Evolutionary conservation across 306 rosid species (phyloP).

Genomic region (Trifolium dubium): DNA sequence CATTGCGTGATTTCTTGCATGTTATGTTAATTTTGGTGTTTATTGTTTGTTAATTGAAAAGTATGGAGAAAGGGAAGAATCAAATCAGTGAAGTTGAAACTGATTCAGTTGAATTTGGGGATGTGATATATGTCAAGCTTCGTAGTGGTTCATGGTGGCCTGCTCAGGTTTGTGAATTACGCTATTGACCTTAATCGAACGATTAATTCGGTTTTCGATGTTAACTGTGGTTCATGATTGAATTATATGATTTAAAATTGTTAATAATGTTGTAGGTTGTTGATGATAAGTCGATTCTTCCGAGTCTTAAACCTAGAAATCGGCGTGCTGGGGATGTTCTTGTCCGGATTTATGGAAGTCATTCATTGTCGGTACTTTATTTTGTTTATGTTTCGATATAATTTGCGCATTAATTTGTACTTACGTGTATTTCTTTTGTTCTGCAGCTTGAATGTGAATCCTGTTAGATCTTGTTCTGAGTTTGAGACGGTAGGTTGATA

Average conservation of each 20-base stretch:
- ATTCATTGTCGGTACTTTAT: constrained; percentile 52
- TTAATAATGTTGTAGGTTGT: constrained; percentile 58
- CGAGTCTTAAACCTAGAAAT: constrained; percentile 44
- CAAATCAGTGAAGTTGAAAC: constrained; percentile 25
- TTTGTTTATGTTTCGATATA: not conserved
- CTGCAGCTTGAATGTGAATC: constrained; percentile 67
- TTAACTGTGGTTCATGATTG: constrained; percentile 6
- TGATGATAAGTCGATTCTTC: constrained; percentile 47
- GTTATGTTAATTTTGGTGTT: too few species aligned
- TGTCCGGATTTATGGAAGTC: constrained; percentile 80
- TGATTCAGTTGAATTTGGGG: constrained; percentile 49
- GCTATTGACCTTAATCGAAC: not conserved
- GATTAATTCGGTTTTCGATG: not conserved
- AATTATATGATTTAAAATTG: not conserved
- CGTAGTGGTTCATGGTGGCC: constrained; percentile 71
- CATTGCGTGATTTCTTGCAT: too few species aligned
- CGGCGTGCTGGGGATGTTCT: constrained; percentile 46
- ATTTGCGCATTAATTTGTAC: constrained; percentile 1
- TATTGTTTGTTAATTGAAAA: too few species aligned
- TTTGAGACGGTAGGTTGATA: constrained; percentile 57
- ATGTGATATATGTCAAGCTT: constrained; percentile 54
- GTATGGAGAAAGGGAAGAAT: constrained; percentile 36
- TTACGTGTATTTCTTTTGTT: constrained; percentile 33
- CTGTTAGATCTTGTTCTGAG: constrained; percentile 55
- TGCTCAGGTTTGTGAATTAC: constrained; percentile 57